Base-by-base conservation (phyloP, 2,329 filamentous ascomycete species). In the Pseudogymnoascus pannorum region DNA sequence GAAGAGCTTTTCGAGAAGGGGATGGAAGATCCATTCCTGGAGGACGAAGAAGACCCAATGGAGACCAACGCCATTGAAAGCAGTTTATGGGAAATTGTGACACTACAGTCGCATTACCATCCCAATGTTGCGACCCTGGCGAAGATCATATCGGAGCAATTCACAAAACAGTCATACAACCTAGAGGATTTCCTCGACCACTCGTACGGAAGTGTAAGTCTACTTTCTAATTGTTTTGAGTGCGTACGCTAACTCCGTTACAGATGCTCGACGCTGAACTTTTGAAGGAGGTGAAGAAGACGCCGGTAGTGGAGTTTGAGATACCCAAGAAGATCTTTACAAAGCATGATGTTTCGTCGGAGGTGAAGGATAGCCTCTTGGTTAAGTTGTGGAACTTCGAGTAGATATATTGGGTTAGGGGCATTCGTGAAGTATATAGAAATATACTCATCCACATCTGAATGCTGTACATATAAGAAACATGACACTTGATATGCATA, bases 101-200 rank as follows among this genome's bases (percentile, higher is more conserved):
- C 91, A 62, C 78, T 97, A 62, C 91, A 95, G 73, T 87, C 86
- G 0, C 95, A 99, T 74, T 97, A 96, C 74, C 94, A 99, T 72
- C 94, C 95, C 12, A 99, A 97, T 68, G 91, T 99, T 22, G 92
- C 93, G 0, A 94, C 92, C 2, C 86, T 99, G 67, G 88, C 92
- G 48, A 94, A 92, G 75, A 96, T 99, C 65, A 86, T 99, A 62
- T 90, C 90, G 2, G 92, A 97, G 75, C 94, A 97, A 73, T 99
- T 97, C 73, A 99, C 94, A 2, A 99, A 99, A 77, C 87, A 92
- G 67, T 83, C 88, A 2, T 99, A 97, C 75, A 94, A 92, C 68
- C 77, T 97, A n/a, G 94, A 99, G 72, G 94, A 99, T 72, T 99
- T 99, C 75, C 77, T 97, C 57, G 94, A 99, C 71, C 92, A 97